phyloP scores from a whole-genome alignment of 306 rosid species.

The Sindora glabra region DNA sequence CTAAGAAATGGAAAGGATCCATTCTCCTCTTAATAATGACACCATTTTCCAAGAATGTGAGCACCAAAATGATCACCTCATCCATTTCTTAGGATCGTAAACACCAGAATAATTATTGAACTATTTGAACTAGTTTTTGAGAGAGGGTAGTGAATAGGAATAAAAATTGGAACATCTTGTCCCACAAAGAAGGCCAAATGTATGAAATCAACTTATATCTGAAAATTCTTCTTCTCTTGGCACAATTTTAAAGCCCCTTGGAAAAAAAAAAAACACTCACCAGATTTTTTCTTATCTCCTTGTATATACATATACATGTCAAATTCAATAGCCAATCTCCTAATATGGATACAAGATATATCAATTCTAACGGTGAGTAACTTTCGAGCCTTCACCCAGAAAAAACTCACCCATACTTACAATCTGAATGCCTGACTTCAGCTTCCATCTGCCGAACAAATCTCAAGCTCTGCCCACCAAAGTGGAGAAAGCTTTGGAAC shows the following conservation, averaged over 20 bases:
- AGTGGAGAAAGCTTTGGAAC: conserved; percentile 81
- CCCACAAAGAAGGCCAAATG: conserved; percentile 9
- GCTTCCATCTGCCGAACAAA: conserved; percentile 48
- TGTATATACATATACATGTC: conserved; percentile 67
- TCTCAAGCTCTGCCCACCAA: conserved; percentile 99
- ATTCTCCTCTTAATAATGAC: too few relatives aligned
- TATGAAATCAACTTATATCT: conserved; percentile 8
- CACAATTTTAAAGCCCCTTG: conserved; percentile 12
- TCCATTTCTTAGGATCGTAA: too few relatives aligned
- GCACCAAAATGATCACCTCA: too few relatives aligned
- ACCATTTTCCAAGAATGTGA: too few relatives aligned
- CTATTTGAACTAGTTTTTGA: too few relatives aligned
- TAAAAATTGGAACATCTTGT: background rate
- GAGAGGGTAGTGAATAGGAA: background rate
- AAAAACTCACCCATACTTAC: conserved; percentile 26
- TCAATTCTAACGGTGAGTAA: conserved; percentile 21
- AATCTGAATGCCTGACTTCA: conserved; percentile 22
- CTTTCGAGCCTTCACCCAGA: conserved; percentile 14
- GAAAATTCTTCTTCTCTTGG: conserved; percentile 14
- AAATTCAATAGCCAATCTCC: conserved; percentile 17
- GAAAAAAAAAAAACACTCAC: conserved; percentile 9
- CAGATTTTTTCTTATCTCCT: conserved; percentile 14
- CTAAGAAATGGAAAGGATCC: too few relatives aligned
- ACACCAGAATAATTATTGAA: too few relatives aligned
- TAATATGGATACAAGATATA: conserved; percentile 22